Evolutionary conservation across 2,329 filamentous ascomycete species (phyloP), one percentile per base, ranked within the genome.

Genomic region (Alternaria sp.): DNA sequence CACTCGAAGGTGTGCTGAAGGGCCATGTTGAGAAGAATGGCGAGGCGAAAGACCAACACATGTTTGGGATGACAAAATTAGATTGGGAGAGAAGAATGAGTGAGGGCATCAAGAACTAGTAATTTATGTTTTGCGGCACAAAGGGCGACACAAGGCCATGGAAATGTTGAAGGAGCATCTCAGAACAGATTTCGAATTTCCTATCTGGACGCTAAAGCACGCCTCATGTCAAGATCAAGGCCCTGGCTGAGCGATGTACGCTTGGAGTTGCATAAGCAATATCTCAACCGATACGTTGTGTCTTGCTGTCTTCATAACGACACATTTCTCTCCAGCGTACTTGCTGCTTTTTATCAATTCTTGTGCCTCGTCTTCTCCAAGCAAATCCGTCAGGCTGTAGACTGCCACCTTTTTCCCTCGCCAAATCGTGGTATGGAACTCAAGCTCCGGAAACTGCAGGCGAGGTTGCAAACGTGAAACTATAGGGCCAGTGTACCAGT

Each of bases 21-120:
- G 72, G 67, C 6, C 67, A 73, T 54, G 61, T 71, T 13, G 70
- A 68, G 57, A 81, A 79, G 71, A 51, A 72, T 53, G 79, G 77
- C 0, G 59, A 67, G 46, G 59, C 74, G 4, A 53, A 52, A 51
- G 77, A 76, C 65, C 29, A 72, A 56, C 61, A 76, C 48, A 29
- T 77, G 14, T 78, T 69, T 64, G 79, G 78, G 3, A 57, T 77
- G 59, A 62, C 74, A 48, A 77, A 73, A 56, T 51, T 28, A 8
- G 71, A 75, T 29, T 75, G 72, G 74, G 64, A 71, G 55, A 62
- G 51, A 55, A 56, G 40, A 14, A 40, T 54, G 37, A 36, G 17
- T 8, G 41, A 37, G 13, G 14, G 26, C 13, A 55, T 45, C 9
- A 55, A n/a, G 14, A 54, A 49, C 4, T 45, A 52, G 37, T 48